These are phyloP conservation scores for Emmonsiellopsis sp. DNA, from an alignment of 2,329 filamentous ascomycete species.

Conservation along the genomic window DNA sequence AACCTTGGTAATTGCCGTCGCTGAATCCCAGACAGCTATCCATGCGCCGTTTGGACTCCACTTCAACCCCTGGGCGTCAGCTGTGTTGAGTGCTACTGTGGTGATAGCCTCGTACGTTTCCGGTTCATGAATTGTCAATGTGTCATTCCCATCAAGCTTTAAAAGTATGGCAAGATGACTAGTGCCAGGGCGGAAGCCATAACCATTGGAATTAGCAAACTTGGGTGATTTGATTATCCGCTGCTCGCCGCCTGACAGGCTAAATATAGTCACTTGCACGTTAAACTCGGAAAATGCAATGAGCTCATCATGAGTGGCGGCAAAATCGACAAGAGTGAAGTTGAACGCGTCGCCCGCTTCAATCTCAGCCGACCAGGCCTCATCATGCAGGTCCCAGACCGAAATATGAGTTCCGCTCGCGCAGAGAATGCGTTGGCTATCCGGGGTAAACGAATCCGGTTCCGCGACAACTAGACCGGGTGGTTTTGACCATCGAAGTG, in stretches of 20 bases:
- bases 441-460: conserved; percentile 2
- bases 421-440: conserved; percentile 22
- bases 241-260: conserved; percentile 24
- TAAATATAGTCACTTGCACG: conserved; percentile 28
- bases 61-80: conserved; percentile 48
- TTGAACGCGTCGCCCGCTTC: conserved; percentile 27
- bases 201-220: conserved; percentile 25
- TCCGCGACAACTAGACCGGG: not conserved
- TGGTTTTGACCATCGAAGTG: conserved; percentile 4
- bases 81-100: conserved; percentile 34
- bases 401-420: conserved; percentile 26
- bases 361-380: conserved; percentile 30
- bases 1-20: conserved; percentile 41
- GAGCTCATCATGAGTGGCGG: conserved; percentile 25
- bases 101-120: conserved; percentile 25
- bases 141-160: conserved; percentile 29
- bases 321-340: conserved; percentile 29
- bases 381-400: conserved; percentile 27
- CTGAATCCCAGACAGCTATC: conserved; percentile 49
- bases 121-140: conserved; percentile 30
- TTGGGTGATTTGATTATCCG: conserved; percentile 33
- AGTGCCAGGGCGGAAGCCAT: conserved; percentile 31
- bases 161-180: conserved; percentile 30
- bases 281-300: conserved; percentile 32
- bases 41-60: conserved; percentile 53